Evolutionary conservation across 495 filamentous ascomycete genomes (phyloP), one percentile per base, ranked within the genome.

Genomic region (Aspergillus bridgeri): DNA sequence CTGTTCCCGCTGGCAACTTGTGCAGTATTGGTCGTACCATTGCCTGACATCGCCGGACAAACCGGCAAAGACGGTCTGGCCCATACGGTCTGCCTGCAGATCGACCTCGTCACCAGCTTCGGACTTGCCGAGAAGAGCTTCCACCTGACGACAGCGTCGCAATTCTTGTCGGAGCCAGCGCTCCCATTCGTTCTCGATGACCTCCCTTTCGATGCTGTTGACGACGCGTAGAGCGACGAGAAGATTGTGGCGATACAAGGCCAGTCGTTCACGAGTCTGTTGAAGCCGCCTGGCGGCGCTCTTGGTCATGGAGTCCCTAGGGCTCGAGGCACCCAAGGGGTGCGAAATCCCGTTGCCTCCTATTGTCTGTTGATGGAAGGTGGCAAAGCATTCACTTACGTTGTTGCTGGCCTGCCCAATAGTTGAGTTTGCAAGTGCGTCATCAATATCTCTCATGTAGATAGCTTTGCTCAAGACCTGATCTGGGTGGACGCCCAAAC

Each of bases 161-260:
- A 78, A 79, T 73, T 97, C 92, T 43, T 86, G 84, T 5, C 76
- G 66, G 17, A 98, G 79, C 91, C 92, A 98, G 43, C 87, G 87
- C 74, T 95, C 92, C 87, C 90, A 98, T 74, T 97, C 92, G 3
- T 83, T 86, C 54, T 82, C 79, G 55, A 98, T 60, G 66, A 95
- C 86, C 68, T 97, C 93, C 51, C 78, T 73, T 75, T 98, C 94
- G 9, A 98, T 84, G 45, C 81, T 86, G 68, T 98, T 96, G 51
- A 98, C 86, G 3, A 97, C 82, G 6, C 92, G 86, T 74, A 98
- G 82, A 17, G 92, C 91, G 5, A 98, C 92, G 2, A 98, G 76
- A 20, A 98, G 79, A 64, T 98, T 91, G 66, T 98, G 90, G n/a
- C 94, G 82, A 69, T 96, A 93, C 13, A 81, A 71, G 9, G 88